These are phyloP conservation scores for Ricinus communis DNA, from an alignment of 345 rosid genomes.

Conservation along the genomic window DNA sequence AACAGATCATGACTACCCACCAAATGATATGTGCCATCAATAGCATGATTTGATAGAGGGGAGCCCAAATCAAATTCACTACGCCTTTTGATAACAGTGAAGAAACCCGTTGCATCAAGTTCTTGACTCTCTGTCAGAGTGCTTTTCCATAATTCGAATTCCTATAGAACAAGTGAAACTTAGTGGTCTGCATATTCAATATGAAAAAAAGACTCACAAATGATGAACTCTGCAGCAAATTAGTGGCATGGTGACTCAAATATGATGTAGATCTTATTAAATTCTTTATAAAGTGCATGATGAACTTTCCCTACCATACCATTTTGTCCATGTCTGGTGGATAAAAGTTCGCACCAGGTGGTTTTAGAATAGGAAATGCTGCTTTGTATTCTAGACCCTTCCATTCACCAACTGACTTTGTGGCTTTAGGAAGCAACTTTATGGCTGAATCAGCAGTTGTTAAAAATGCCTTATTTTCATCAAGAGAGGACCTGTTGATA, in stretches of 20 bases:
- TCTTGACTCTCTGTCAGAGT: constrained; percentile 54
- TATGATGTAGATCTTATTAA: too few relatives aligned
- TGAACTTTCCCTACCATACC: constrained; percentile 41
- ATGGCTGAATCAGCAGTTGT: constrained; percentile 87
- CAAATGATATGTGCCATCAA: constrained; percentile 29
- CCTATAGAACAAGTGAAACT: constrained; percentile 45
- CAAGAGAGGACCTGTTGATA: constrained; percentile 77
- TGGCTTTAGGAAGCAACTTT: constrained; percentile 65
- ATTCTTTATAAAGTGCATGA: not conserved
- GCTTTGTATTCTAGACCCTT: constrained; percentile 84
- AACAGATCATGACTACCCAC: constrained; percentile 47
- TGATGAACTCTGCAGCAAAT: not conserved
- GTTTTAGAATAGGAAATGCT: constrained; percentile 76
- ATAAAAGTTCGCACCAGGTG: constrained; percentile 91
- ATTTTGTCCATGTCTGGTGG: constrained; percentile 94
- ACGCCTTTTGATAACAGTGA: constrained; percentile 69
- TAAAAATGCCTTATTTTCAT: constrained; percentile 82
- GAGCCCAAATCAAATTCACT: constrained; percentile 51
- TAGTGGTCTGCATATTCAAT: constrained; percentile 10
- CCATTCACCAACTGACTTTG: constrained; percentile 71
- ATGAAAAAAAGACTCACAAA: constrained; percentile 12
- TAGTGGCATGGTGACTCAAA: not conserved
- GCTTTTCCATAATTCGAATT: constrained; percentile 67
- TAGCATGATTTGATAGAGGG: constrained; percentile 31
- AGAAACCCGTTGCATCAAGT: constrained; percentile 65